Percentiles rank a stretch among this genome's conserved stretches.
Conservation (phyloP, 163 green algal species). For the Scenedesmus sp. region DNA sequence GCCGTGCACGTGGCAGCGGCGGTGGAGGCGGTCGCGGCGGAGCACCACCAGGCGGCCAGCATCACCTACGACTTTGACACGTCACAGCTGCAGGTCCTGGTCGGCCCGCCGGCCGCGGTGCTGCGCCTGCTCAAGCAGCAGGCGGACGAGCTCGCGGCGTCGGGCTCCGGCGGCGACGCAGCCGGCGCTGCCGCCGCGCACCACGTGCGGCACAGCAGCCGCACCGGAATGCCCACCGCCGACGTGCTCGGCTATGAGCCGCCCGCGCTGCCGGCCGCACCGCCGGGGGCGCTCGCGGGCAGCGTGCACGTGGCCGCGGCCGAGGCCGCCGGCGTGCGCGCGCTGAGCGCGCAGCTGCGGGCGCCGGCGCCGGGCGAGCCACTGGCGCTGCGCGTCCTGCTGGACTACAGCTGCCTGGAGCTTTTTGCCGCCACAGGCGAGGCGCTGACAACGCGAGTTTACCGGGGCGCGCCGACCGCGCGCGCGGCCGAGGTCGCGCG, state of each 20-base stretch:
- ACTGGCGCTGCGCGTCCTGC: constrained; percentile 78
- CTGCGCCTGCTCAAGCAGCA: constrained; percentile 42
- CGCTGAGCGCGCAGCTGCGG: constrained; percentile 17
- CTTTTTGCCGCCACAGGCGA: constrained; percentile 73
- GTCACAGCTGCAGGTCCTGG: constrained; percentile 31
- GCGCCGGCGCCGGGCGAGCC: constrained; percentile 33
- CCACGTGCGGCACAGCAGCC: neutral
- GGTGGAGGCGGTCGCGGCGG: constrained; percentile 1
- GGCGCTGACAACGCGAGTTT: constrained; percentile 77
- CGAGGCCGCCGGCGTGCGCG: constrained; percentile 10
- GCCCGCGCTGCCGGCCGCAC: constrained; percentile 1
- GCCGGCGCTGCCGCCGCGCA: neutral
- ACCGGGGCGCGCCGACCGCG: constrained; percentile 17
- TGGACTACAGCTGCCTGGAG: constrained; percentile 84
- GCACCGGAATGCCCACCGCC: neutral
- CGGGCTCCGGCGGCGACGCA: neutral
- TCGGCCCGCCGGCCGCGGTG: neutral
- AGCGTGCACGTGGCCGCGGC: neutral
- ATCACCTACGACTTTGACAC: constrained; percentile 39
- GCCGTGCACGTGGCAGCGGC: constrained; percentile 24
- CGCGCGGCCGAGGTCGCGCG: neutral
- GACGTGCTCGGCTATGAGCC: constrained; percentile 23
- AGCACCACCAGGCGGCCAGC: constrained; percentile 28
- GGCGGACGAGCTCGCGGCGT: constrained; percentile 20
- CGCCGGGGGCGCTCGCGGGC: neutral